Evolutionary conservation across 1,139 yeast species (phyloP), one percentile per base, ranked within the genome.

Genomic region (Pichia sp.): DNA sequence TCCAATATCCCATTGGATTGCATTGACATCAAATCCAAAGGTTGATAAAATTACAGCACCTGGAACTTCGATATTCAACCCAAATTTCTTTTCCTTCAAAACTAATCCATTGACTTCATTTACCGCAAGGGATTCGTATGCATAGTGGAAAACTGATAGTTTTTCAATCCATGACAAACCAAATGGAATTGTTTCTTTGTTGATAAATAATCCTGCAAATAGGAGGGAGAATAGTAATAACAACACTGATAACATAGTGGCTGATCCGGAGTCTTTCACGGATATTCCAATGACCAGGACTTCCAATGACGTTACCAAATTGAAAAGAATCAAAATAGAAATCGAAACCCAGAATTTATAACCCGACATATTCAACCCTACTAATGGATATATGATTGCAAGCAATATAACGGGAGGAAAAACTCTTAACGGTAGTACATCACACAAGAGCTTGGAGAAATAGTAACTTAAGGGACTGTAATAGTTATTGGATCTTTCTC

Each of bases 41-140:
- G 98, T 91, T 63, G 95, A 87, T 62, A 93, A 77, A 58, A 93
- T 93, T 1, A 96, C 95, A 1, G 99, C 98, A 6, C 99, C 99
- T 0, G 99, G 99, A n/a, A 93, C 95, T 70, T 91, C 97, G 62
- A 93, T 93, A 51, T 93, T 87, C 46, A 93, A 77, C 0, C 99
- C 99, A 66, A 85, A 93, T 71, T 93, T 93, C 68, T 84, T 85
- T 67, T 93, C 99, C 60, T 83, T 84, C 64, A 93, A 76, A 12
- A 90, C 84, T 66, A 93, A 77, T 51, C 89, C 89, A 66, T 85
- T 87, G n/a, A 93, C 98, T 69, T 93, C 99, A 68, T 93, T 93
- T 53, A 93, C 92, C 1, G 92, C 79, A 61, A 93, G 75, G 0
- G 97, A 89, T 68, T 93, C 99, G 67, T 92, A 93, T 0, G 97